These are phyloP conservation scores for Canna indica DNA, from an alignment of 176 grass and related monocot genomes.

Conservation along the genomic window DNA sequence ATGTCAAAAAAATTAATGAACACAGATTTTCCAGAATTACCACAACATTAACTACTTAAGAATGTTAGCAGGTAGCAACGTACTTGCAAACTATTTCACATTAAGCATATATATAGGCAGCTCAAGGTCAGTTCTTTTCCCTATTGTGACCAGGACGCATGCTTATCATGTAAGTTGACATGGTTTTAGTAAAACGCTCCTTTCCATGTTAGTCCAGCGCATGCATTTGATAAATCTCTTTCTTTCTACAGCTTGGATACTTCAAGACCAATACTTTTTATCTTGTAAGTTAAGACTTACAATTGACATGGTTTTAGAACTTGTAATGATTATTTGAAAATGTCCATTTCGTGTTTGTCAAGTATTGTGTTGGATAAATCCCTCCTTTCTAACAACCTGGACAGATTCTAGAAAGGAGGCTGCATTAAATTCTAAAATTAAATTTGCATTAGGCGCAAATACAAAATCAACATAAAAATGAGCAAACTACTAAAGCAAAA, in stretches of 20 bases:
- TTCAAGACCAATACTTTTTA: no score
- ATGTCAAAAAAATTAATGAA: no score
- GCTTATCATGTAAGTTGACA: not conserved
- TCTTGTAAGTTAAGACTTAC: no score
- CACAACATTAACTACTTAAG: not conserved
- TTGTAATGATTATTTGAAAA: no score
- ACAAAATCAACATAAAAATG: not conserved
- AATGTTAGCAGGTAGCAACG: not conserved
- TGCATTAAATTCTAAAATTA: not conserved
- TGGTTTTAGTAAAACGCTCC: not conserved
- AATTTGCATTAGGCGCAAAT: not conserved
- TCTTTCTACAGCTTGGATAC: no score
- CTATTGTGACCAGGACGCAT: not conserved
- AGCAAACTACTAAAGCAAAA: not conserved
- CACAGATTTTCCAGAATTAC: not conserved
- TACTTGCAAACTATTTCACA: no score
- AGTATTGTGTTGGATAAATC: not conserved
- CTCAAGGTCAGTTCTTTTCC: not conserved
- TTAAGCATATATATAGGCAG: no score
- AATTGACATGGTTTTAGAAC: no score
- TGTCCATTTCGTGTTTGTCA: not conserved
- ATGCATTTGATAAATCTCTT: no score
- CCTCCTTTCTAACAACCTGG: not conserved
- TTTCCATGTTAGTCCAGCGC: no score
- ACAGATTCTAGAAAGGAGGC: not conserved